Conservation (phyloP, 163 green algal species). For the Volvox carteri region DNA sequence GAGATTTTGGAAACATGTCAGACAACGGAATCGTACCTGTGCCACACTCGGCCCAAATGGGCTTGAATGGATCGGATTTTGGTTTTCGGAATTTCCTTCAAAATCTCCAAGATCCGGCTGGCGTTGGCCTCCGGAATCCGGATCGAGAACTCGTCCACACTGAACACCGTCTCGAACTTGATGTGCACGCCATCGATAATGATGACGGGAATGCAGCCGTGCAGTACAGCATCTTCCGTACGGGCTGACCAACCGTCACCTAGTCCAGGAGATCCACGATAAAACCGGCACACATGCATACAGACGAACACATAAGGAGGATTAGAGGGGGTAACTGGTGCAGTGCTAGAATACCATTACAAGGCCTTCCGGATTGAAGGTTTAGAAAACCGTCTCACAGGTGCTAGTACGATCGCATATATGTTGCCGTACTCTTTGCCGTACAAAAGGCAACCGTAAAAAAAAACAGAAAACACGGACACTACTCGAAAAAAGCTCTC, state of each 20-base stretch:
- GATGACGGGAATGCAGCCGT: slow-evolving; percentile 66
- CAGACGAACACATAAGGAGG: not conserved
- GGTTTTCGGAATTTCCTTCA: slow-evolving; percentile 57
- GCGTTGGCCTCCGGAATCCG: slow-evolving; percentile 62
- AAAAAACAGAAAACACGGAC: no score
- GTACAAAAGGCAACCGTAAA: no score
- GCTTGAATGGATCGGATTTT: slow-evolving; percentile 65
- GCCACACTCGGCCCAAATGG: slow-evolving; percentile 56
- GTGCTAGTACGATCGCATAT: no score
- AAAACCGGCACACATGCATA: not conserved
- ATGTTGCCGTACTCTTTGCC: no score
- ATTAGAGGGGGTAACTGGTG: no score
- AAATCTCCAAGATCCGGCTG: slow-evolving; percentile 57
- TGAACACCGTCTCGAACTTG: slow-evolving; percentile 36
- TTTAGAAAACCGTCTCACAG: no score
- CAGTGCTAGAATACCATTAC: no score
- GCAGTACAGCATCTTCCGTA: slow-evolving; percentile 59
- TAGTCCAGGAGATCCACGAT: not conserved
- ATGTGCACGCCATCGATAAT: slow-evolving; percentile 53
- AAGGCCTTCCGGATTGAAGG: no score
- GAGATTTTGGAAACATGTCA: no score
- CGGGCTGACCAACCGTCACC: slow-evolving; percentile 61
- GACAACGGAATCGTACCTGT: slow-evolving; percentile 61
- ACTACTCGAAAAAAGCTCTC: no score
- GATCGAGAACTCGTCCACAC: slow-evolving; percentile 34